Base-by-base conservation (phyloP, 805 yeast genomes). In the Debaryomyces prosopidis region DNA sequence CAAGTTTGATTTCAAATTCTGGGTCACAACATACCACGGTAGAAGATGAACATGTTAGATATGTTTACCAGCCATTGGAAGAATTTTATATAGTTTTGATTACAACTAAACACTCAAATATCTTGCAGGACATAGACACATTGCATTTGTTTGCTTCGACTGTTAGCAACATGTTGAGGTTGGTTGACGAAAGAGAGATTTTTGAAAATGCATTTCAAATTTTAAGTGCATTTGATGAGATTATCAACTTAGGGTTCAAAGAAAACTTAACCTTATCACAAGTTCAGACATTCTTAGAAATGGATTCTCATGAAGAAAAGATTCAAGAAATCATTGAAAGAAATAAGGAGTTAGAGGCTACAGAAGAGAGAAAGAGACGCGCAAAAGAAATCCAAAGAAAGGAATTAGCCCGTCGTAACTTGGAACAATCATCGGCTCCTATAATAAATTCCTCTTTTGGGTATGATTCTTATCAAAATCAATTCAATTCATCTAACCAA, bases 261-360 rank as follows among this genome's bases (percentile, higher is more conserved):
- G 99, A 94, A 66, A 87, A 89, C 66, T 72, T 92, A 53, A 81
- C 94, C 0, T 65, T 85, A 52, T 66, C 83, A 48, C 98, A 94
- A 71, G 87, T 94, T 52, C 82, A 81, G 65, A 88, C 95, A 10
- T 92, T 88, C 69, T 75, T 94, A 72, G 92, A 89, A 63, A 92
- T 94, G 98, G 98, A 94, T 69, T 87, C 96, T 34, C 97, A 94
- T 65, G 99, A 94, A 70, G 99, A 94, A 71, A 92, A 89, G 75
- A 92, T 95, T 62, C 98, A 94, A 75, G 97, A 94, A 65, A 91
- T 94, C 64, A 94, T 94, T 58, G 98, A 89, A 70, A 84, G 91
- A 66, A 94, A 94, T 75, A 94, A 94, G 71, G 99, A 94, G 71
- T 73, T 88, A 59, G 99, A 92, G 68, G 99, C 99, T 34, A 84